Conservation (phyloP, 2,329 filamentous ascomycete species). For the Cladosporium sp. region DNA sequence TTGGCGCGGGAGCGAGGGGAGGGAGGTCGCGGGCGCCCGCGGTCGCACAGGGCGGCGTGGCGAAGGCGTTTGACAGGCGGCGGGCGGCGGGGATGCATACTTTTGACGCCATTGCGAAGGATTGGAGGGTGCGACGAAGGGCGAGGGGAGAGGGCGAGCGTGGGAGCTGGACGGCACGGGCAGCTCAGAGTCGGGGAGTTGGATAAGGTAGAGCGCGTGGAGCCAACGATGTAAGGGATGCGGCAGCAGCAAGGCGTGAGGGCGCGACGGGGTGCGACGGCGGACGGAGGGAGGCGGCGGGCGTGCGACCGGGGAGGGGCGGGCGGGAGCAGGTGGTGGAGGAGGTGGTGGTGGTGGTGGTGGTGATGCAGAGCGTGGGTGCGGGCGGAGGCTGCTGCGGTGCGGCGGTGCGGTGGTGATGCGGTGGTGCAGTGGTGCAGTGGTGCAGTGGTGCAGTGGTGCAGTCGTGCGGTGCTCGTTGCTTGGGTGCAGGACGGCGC, state of each 20-base stretch:
- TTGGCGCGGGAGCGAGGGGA: slow-evolving; percentile 12
- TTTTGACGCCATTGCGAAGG: slow-evolving; percentile 30
- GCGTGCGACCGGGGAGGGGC: background rate
- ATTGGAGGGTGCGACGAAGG: slow-evolving; percentile 1
- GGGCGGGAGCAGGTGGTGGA: background rate
- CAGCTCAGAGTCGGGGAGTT: background rate
- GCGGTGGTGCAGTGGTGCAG: background rate
- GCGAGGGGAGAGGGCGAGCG: slow-evolving; percentile 1
- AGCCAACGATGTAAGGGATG: slow-evolving; percentile 7
- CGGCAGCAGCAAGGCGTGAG: background rate
- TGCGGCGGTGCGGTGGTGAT: background rate
- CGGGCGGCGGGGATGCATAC: slow-evolving; percentile 17
- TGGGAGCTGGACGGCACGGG: slow-evolving; percentile 1
- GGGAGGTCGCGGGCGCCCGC: slow-evolving; percentile 9
- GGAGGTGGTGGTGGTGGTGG: background rate
- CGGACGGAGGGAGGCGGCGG: background rate
- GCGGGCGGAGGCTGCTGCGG: background rate
- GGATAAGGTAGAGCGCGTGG: background rate
- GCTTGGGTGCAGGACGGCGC: too few relatives aligned
- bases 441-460: background rate
- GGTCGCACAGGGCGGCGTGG: slow-evolving; percentile 12
- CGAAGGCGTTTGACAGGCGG: slow-evolving; percentile 10
- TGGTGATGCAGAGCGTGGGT: background rate
- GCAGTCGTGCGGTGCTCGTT: too few relatives aligned
- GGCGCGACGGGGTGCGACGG: background rate